These are phyloP conservation scores for Colletotrichum sp. DNA, from an alignment of 2,329 filamentous ascomycete species.

Conservation along the genomic window DNA sequence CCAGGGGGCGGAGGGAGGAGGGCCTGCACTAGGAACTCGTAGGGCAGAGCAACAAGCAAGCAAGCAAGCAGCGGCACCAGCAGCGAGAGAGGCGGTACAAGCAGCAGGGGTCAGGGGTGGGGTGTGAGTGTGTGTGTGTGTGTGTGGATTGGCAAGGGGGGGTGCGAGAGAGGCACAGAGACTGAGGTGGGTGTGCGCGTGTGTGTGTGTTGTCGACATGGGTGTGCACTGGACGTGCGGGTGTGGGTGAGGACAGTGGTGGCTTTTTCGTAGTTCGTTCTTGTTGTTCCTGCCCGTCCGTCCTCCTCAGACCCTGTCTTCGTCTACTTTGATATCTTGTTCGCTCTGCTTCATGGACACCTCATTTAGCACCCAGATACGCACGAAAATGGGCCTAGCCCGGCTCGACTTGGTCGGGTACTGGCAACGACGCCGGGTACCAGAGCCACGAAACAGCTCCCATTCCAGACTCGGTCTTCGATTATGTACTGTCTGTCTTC, in stretches of 20 bases:
- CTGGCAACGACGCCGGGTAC: neutral
- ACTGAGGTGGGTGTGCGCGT: neutral
- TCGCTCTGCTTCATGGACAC: neutral
- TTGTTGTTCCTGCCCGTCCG: neutral
- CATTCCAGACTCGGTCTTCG: conserved; percentile 8
- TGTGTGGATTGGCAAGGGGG: neutral
- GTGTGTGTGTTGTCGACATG: neutral
- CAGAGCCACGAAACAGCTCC: conserved; percentile 14
- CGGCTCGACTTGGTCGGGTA: neutral
- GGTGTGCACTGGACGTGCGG: neutral
- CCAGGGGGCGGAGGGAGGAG: conserved; percentile 3
- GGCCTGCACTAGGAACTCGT: conserved; percentile 8
- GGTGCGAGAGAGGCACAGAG: neutral
- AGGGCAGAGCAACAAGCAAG: conserved; percentile 21
- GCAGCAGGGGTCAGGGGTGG: conserved; percentile 3
- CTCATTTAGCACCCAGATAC: conserved; percentile 7
- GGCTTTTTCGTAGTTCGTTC: neutral
- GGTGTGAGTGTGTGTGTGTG: neutral
- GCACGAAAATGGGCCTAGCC: conserved; percentile 7
- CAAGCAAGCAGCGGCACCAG: neutral
- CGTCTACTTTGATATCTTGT: neutral
- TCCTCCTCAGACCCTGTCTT: neutral
- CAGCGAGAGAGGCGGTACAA: conserved; percentile 9
- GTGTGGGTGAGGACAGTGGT: neutral
- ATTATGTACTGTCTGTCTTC: neutral